These are phyloP conservation scores for Eucalyptus caleyi DNA, from an alignment of 345 rosid species.

Conservation along the genomic window DNA sequence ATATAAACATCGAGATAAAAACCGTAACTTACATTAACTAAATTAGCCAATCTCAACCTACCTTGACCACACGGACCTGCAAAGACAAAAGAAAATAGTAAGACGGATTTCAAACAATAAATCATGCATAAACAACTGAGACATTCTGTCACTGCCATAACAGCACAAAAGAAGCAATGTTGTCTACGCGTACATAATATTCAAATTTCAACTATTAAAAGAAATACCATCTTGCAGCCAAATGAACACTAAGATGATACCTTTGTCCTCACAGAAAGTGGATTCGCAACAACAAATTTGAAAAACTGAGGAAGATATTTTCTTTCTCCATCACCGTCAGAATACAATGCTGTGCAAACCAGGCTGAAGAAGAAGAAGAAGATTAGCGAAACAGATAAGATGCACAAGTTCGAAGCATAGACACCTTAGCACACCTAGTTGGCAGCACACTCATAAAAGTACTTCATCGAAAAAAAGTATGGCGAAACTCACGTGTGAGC, in stretches of 20 bases:
- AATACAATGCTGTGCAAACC: conserved; percentile 88
- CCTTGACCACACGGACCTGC: conserved; percentile 97
- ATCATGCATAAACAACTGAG: background rate
- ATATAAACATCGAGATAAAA: background rate
- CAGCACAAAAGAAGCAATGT: background rate
- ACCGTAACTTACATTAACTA: conserved; percentile 8
- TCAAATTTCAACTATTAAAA: background rate
- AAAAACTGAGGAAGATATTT: conserved; percentile 97
- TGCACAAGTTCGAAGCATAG: background rate
- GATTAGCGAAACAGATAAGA: background rate
- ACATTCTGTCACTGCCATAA: background rate
- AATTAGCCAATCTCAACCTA: conserved; percentile 22
- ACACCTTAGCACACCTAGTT: background rate
- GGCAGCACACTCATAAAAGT: background rate
- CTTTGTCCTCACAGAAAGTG: conserved; percentile 92
- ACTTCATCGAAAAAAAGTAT: background rate
- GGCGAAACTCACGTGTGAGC: conserved; percentile 66
- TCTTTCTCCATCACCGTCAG: conserved; percentile 76
- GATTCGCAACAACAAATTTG: conserved; percentile 85
- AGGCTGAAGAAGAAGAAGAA: conserved; percentile 27
- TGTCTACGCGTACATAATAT: background rate
- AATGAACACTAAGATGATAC: conserved; percentile 9
- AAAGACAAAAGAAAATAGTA: background rate
- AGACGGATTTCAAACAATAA: background rate
- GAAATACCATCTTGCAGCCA: background rate